These are phyloP conservation scores for Cerioporus squamosus DNA, from an alignment of 1,284 basidiomycete species.

Conservation along the genomic window DNA sequence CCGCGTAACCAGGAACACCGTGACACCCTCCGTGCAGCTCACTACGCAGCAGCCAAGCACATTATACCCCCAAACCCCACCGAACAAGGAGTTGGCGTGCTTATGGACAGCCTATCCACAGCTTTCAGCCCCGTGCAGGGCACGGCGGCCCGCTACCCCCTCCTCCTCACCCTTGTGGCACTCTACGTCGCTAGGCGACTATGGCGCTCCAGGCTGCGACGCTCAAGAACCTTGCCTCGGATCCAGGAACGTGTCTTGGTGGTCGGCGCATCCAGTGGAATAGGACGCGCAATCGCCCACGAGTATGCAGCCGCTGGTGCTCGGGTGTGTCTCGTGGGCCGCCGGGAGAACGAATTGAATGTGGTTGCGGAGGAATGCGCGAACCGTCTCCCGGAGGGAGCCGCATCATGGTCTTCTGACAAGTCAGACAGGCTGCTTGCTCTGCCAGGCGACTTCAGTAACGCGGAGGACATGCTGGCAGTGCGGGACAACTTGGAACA, in stretches of 20 bases:
- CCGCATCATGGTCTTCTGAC: slow-evolving; percentile 8
- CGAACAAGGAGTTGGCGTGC: background rate
- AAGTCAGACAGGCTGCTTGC: slow-evolving; percentile 32
- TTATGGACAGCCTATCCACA: slow-evolving; percentile 3
- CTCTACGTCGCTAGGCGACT: slow-evolving; percentile 11
- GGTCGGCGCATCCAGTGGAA: slow-evolving; percentile 82
- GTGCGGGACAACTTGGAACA: slow-evolving; percentile 60
- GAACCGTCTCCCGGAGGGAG: slow-evolving; percentile 20
- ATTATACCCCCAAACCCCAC: background rate
- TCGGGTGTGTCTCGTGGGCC: slow-evolving; percentile 76
- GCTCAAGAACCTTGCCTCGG: slow-evolving; percentile 13
- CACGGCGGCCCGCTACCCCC: background rate
- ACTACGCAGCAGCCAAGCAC: no score
- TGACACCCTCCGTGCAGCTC: no score
- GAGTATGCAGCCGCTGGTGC: slow-evolving; percentile 80
- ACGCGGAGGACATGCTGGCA: slow-evolving; percentile 68
- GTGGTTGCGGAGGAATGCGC: slow-evolving; percentile 68
- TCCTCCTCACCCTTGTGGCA: background rate
- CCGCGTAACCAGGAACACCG: no score
- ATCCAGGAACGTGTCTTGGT: slow-evolving; percentile 74
- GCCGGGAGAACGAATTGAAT: slow-evolving; percentile 61
- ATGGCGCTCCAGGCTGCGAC: slow-evolving; percentile 8
- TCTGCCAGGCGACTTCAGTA: slow-evolving; percentile 67
- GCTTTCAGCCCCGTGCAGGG: background rate
- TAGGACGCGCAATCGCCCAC: slow-evolving; percentile 77